These are phyloP conservation scores for Picea sitchensis DNA, from an alignment of 75 land plant genomes.

Conservation along the genomic window DNA sequence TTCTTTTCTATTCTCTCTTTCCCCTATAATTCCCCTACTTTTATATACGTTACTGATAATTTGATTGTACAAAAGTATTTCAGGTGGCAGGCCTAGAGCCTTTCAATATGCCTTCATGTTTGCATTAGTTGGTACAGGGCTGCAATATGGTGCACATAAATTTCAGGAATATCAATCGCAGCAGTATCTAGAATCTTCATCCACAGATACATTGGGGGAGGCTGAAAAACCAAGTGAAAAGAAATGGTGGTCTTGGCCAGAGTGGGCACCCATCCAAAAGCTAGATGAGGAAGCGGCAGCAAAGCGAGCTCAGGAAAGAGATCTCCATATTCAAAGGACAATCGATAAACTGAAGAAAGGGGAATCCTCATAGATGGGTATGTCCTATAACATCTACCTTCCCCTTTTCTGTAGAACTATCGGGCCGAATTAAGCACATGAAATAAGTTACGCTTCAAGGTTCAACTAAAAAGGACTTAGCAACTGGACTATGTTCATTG, in stretches of 20 bases:
- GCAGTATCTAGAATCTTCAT: conserved; percentile 16
- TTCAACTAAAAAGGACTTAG: too few relatives aligned
- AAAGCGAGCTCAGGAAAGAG: conserved; percentile 54
- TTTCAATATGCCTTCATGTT: conserved; percentile 54
- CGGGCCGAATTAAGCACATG: background rate
- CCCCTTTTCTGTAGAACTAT: background rate
- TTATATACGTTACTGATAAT: background rate
- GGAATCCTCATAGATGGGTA: conserved; percentile 26
- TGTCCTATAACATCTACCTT: background rate
- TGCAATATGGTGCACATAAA: conserved; percentile 49
- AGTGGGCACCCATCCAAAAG: conserved; percentile 81
- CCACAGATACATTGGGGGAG: background rate
- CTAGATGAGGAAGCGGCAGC: conserved; percentile 77
- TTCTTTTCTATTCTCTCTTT: background rate
- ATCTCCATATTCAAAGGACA: conserved; percentile 29
- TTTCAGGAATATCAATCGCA: conserved; percentile 30
- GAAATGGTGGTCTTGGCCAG: conserved; percentile 45
- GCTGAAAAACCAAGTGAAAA: conserved; percentile 10
- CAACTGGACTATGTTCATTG: too few relatives aligned
- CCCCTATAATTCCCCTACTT: background rate
- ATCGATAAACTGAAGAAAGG: conserved; percentile 39
- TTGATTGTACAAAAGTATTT: conserved; percentile 3
- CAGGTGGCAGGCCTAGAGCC: conserved; percentile 74
- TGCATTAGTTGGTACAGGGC: conserved; percentile 62
- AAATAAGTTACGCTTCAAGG: background rate